A percentile compares a stretch with the other conserved stretches of the same genome.
These are phyloP conservation scores for Erigeron canadensis DNA, from an alignment of 129 eudicot genomes.

Conservation along the genomic window DNA sequence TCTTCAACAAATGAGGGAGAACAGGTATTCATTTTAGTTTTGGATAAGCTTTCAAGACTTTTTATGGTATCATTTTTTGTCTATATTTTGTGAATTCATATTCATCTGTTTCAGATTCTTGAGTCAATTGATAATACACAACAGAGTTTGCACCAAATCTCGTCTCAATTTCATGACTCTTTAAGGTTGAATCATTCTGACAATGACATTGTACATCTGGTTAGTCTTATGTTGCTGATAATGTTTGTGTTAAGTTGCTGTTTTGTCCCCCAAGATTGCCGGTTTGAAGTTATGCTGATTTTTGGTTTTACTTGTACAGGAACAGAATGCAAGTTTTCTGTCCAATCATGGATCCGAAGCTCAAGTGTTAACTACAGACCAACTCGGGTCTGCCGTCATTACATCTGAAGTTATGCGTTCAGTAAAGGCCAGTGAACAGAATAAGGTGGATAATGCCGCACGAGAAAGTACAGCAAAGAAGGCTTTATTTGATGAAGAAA, in stretches of 20 bases:
- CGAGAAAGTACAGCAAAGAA: conserved; percentile 41
- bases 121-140: conserved; percentile 40
- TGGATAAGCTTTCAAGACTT: neutral
- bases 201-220: conserved; percentile 53
- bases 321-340: conserved; percentile 34
- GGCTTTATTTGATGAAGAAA: conserved; percentile 72
- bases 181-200: conserved; percentile 52
- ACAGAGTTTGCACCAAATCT: conserved; percentile 68
- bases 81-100: neutral
- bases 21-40: conserved; percentile 40
- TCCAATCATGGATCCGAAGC: conserved; percentile 37
- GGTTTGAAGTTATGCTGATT: conserved; percentile 13
- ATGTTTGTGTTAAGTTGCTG: neutral
- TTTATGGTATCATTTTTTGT: neutral
- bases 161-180: conserved; percentile 79
- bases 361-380: conserved; percentile 36
- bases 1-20: conserved; percentile 48
- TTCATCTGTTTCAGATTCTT: conserved; percentile 28
- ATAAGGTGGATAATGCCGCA: conserved; percentile 33
- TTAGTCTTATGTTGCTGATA: conserved; percentile 16
- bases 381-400: conserved; percentile 28
- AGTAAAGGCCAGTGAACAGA: conserved; percentile 34
- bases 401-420: conserved; percentile 42
- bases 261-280: neutral
- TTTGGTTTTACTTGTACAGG: conserved; percentile 34